Conservation (phyloP, 129 eudicot species). For the Escallonia rubra region DNA sequence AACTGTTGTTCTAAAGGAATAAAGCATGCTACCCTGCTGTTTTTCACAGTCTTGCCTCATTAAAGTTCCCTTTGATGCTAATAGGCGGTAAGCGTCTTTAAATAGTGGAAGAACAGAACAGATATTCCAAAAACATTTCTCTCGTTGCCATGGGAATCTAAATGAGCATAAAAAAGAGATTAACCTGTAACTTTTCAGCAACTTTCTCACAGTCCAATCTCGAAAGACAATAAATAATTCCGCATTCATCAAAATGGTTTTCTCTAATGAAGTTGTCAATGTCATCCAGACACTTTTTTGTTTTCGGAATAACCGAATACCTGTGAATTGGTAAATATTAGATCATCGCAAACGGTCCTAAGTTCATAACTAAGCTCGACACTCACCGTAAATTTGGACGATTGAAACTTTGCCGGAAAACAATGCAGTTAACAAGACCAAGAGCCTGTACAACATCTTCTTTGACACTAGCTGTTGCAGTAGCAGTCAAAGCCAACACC, state of each 20-base stretch:
- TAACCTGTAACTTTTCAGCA: constrained; percentile 74
- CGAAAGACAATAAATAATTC: constrained; percentile 93
- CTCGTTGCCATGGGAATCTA: neutral
- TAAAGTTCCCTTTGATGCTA: no score
- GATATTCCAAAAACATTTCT: no score
- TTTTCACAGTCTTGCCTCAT: no score
- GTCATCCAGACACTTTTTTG: constrained; percentile 89
- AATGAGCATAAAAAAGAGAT: constrained; percentile 6
- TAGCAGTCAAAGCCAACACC: constrained; percentile 96
- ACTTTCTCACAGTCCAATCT: constrained; percentile 93
- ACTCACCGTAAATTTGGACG: constrained; percentile 80
- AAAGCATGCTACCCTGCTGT: no score
- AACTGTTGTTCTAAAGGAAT: neutral
- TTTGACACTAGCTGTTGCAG: constrained; percentile 93
- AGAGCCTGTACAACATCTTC: constrained; percentile 99
- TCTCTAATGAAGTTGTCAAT: constrained; percentile 77
- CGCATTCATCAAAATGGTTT: constrained; percentile 76
- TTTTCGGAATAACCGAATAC: constrained; percentile 81
- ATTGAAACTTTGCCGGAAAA: constrained; percentile 95
- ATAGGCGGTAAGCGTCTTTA: no score
- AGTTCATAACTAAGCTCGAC: neutral
- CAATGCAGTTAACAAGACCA: constrained; percentile 83
- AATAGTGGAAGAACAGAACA: no score
- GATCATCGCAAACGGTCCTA: neutral
- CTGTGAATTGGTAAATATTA: constrained; percentile 34